Evolutionary conservation across 2,329 filamentous ascomycete genomes (phyloP).

Genomic region (Amphichorda felina): DNA sequence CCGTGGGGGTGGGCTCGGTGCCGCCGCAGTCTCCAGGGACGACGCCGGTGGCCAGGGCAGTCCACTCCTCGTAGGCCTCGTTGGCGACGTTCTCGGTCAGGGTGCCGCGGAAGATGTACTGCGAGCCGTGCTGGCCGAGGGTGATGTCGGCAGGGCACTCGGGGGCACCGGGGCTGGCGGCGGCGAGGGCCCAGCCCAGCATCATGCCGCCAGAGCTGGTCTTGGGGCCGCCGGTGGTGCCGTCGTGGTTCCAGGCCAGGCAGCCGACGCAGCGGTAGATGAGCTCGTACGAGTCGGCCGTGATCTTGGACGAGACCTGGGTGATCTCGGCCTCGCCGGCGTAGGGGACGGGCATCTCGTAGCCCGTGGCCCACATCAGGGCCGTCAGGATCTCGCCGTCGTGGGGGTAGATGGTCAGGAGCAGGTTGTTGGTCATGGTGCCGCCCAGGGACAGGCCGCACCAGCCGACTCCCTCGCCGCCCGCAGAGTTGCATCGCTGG

Average conservation of each 20-base stretch:
- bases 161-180: slow-evolving; percentile 26
- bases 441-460: slow-evolving; percentile 44
- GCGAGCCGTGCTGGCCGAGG: slow-evolving; percentile 42
- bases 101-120: slow-evolving; percentile 33
- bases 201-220: slow-evolving; percentile 32
- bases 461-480: slow-evolving; percentile 38
- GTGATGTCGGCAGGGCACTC: slow-evolving; percentile 28
- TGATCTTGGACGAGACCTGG: slow-evolving; percentile 45
- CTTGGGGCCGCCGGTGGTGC: slow-evolving; percentile 25
- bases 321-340: slow-evolving; percentile 49
- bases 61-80: slow-evolving; percentile 29
- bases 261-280: slow-evolving; percentile 55
- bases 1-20: slow-evolving; percentile 9
- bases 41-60: slow-evolving; percentile 28
- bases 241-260: slow-evolving; percentile 38
- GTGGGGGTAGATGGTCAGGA: slow-evolving; percentile 46
- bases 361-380: slow-evolving; percentile 46
- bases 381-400: slow-evolving; percentile 41
- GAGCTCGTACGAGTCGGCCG: slow-evolving; percentile 44
- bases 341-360: slow-evolving; percentile 45
- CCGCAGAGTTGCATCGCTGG: slow-evolving; percentile 32
- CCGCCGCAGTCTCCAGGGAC: slow-evolving; percentile 21
- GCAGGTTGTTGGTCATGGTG: slow-evolving; percentile 44
- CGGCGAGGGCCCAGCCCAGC: slow-evolving; percentile 45
- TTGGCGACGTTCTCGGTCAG: slow-evolving; percentile 23